Conservation (phyloP, 768 basidiomycete genomes). For the Auricularia sp. region DNA sequence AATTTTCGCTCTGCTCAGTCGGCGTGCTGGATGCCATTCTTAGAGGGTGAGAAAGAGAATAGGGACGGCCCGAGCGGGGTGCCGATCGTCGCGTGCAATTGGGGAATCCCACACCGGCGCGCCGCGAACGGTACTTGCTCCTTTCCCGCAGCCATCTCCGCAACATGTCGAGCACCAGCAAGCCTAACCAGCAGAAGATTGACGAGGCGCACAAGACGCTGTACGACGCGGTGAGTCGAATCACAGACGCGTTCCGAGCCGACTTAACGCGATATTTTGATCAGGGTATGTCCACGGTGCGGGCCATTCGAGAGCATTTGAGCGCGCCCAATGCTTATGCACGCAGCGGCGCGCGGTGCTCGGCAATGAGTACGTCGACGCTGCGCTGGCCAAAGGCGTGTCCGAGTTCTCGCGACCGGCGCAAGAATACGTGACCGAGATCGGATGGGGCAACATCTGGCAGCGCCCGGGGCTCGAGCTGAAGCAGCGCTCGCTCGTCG, state of each 20-base stretch:
- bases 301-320: no score
- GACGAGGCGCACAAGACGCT: conserved; percentile 1
- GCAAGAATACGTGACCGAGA: conserved; percentile 6
- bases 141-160: no score
- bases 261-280: no score
- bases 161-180: neutral
- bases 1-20: neutral
- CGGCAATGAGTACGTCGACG: neutral
- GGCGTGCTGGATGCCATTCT: neutral
- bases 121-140: no score
- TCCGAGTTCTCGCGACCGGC: conserved; percentile 6
- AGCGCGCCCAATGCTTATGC: no score
- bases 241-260: neutral
- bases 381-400: neutral
- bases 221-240: neutral
- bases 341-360: no score
- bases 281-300: no score
- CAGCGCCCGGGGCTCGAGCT: conserved; percentile 8
- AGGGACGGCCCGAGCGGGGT: neutral
- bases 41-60: neutral
- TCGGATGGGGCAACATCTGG: conserved; percentile 8
- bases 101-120: neutral
- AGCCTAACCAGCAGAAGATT: conserved; percentile 3
- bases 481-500: conserved; percentile 8
- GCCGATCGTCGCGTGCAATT: neutral